Conservation (phyloP, 768 basidiomycete genomes). For the Lentinula aciculospora region DNA sequence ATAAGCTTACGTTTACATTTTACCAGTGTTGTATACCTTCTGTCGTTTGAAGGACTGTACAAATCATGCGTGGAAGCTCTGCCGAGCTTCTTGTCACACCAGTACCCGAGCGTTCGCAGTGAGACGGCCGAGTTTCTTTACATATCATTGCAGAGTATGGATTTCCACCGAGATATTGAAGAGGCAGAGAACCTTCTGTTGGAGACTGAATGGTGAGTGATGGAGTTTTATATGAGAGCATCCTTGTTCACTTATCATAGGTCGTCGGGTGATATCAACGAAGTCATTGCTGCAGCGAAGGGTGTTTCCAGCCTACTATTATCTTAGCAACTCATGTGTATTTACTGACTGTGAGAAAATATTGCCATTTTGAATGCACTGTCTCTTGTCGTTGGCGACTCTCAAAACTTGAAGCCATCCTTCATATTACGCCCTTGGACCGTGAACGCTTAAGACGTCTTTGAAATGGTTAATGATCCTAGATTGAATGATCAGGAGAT, state of each 20-base stretch:
- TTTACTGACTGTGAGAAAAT: conserved; percentile 9
- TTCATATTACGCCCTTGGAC: not conserved
- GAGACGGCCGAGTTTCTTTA: conserved; percentile 84
- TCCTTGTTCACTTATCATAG: conserved; percentile 25
- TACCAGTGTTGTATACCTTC: conserved; percentile 60
- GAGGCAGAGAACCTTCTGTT: conserved; percentile 64
- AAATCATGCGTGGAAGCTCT: conserved; percentile 40
- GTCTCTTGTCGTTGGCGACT: not conserved
- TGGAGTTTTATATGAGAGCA: not conserved
- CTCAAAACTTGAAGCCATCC: not conserved
- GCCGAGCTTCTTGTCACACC: conserved; percentile 64
- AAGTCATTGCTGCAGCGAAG: conserved; percentile 31
- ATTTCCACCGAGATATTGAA: conserved; percentile 59
- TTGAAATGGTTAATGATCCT: conserved; percentile 41
- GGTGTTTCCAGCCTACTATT: conserved; percentile 23
- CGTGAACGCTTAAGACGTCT: not conserved
- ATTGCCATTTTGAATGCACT: not conserved
- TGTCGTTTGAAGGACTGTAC: conserved; percentile 45
- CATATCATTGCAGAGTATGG: conserved; percentile 64
- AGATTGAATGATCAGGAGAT: conserved; percentile 69
- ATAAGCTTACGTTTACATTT: conserved; percentile 8
- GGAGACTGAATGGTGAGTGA: conserved; percentile 75
- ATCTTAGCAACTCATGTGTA: too few relatives aligned
- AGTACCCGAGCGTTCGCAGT: conserved; percentile 74
- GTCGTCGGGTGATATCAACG: conserved; percentile 37